Evolutionary conservation across 257 asterid species (phyloP).

Genomic region (Nicotiana tabacum): DNA sequence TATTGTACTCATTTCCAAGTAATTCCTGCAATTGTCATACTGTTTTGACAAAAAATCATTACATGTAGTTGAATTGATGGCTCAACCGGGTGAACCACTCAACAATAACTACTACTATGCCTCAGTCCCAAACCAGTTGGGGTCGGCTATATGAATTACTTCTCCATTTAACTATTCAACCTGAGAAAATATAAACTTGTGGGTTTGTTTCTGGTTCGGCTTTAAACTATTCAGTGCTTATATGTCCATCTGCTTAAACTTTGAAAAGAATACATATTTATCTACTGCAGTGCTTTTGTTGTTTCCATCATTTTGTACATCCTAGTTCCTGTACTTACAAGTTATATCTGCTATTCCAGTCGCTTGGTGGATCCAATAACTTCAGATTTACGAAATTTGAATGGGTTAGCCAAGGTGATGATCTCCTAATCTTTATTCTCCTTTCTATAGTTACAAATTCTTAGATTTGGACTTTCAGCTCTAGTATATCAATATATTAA

Average conservation of each 20-base stretch:
- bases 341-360: conserved; percentile 38
- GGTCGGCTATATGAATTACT: too few species aligned
- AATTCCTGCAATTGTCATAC: too few species aligned
- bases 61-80: too few species aligned
- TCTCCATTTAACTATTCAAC: neutral
- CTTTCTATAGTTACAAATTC: neutral
- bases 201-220: neutral
- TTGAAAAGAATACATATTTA: neutral
- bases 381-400: conserved; percentile 86
- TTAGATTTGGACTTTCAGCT: neutral
- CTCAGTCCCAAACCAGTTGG: too few species aligned
- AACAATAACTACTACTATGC: neutral
- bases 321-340: neutral
- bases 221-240: neutral
- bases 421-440: conserved; percentile 1
- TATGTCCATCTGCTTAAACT: neutral
- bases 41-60: too few species aligned
- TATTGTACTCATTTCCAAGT: too few species aligned
- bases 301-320: conserved; percentile 3
- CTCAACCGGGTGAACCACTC: neutral
- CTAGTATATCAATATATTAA: neutral
- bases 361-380: conserved; percentile 91
- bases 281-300: neutral
- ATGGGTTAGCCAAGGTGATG: conserved; percentile 82
- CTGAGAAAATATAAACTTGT: neutral